Percentiles rank a stretch among this genome's conserved stretches.
Conservation (phyloP, 1,284 basidiomycete genomes). For the Ustilago cynodontis region DNA sequence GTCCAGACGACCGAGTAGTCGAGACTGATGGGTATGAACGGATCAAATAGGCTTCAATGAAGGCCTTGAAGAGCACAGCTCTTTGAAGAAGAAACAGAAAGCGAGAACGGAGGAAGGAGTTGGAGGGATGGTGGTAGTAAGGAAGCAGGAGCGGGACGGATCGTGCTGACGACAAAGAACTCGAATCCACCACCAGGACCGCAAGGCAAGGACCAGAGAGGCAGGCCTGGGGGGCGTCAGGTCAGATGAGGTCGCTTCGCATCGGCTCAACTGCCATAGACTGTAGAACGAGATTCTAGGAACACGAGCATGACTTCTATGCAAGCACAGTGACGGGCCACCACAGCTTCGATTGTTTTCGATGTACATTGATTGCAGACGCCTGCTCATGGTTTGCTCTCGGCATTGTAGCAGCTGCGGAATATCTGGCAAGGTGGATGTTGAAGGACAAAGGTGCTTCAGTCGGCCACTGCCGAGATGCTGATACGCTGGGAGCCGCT, state of each 20-base stretch:
- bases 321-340: constrained; percentile 13
- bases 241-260: neutral
- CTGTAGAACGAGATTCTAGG: constrained; percentile 5
- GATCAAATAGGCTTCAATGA: constrained; percentile 1
- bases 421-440: constrained; percentile 13
- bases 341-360: constrained; percentile 2
- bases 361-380: neutral
- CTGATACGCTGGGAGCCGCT: neutral
- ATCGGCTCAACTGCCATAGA: neutral
- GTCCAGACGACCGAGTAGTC: constrained; percentile 36
- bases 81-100: constrained; percentile 34
- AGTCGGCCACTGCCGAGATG: no score
- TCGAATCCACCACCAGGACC: neutral
- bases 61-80: constrained; percentile 45
- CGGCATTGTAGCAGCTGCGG: neutral
- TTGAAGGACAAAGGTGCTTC: neutral
- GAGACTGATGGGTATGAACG: constrained; percentile 12
- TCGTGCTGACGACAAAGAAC: constrained; percentile 3
- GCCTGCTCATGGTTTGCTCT: neutral
- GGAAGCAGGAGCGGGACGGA: constrained; percentile 1
- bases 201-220: neutral
- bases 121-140: constrained; percentile 32
- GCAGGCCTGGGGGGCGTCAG: neutral
- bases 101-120: constrained; percentile 5
- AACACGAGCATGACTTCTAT: constrained; percentile 25